These are phyloP conservation scores for Cercospora sesami DNA, from an alignment of 2,329 filamentous ascomycete species.

Conservation along the genomic window DNA sequence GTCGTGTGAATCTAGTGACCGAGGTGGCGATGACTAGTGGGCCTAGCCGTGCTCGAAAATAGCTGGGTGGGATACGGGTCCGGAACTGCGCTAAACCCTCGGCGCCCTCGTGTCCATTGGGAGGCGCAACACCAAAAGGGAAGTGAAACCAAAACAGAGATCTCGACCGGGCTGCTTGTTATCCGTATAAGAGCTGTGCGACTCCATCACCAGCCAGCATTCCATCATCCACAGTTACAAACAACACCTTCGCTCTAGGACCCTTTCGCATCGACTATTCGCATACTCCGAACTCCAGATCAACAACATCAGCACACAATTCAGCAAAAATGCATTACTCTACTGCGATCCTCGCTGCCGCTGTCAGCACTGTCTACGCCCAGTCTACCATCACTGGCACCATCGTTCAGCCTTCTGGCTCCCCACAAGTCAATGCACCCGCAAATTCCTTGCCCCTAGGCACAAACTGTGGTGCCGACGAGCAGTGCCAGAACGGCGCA, in stretches of 20 bases:
- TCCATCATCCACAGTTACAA: neutral
- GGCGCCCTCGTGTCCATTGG: neutral
- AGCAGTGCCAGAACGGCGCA: slow-evolving; percentile 27
- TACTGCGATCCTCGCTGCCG: slow-evolving; percentile 17
- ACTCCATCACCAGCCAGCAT: neutral
- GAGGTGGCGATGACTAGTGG: neutral
- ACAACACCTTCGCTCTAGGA: neutral
- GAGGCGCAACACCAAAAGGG: neutral
- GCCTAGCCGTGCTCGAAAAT: neutral
- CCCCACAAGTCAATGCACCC: slow-evolving; percentile 23
- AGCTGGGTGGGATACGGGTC: neutral
- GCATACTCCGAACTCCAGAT: neutral
- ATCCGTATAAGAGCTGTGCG: neutral
- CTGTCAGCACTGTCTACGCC: slow-evolving; percentile 16
- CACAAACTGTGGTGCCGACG: slow-evolving; percentile 21
- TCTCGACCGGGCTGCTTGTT: neutral
- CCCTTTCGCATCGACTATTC: neutral
- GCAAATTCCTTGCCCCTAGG: slow-evolving; percentile 28
- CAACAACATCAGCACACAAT: neutral
- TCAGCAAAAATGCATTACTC: slow-evolving; percentile 22
- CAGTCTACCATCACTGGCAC: slow-evolving; percentile 17
- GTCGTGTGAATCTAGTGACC: slow-evolving; percentile 2
- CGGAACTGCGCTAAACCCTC: neutral
- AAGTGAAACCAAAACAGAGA: neutral
- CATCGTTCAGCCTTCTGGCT: slow-evolving; percentile 19